Conservation (phyloP, 208 protist species). For the Wallacemonas sp. region DNA sequence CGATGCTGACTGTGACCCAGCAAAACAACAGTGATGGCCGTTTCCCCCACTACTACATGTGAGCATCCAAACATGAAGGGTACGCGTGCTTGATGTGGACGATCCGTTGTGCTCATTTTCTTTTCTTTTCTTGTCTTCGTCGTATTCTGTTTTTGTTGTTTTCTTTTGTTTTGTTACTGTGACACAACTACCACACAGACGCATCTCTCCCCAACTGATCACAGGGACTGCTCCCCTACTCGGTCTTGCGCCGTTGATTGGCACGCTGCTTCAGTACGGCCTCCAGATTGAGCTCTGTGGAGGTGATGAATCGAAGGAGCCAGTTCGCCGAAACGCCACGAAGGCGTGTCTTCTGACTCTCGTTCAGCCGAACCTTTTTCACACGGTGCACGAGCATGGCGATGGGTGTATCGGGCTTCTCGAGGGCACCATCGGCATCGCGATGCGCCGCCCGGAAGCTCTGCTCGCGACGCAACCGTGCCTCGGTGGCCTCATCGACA, state of each 20-base stretch:
- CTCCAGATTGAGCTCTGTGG: conserved; percentile 47
- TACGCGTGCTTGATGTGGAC: no score
- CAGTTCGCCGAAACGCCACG: conserved; percentile 51
- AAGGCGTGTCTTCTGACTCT: conserved; percentile 41
- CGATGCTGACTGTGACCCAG: background rate
- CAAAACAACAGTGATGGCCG: no score
- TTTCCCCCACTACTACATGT: no score
- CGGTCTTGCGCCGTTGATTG: conserved; percentile 4
- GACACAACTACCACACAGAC: no score
- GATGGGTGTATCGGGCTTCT: conserved; percentile 34
- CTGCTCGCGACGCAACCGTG: conserved; percentile 54
- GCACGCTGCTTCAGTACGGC: conserved; percentile 15
- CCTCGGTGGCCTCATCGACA: conserved; percentile 51
- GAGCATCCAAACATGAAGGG: no score
- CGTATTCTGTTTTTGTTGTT: no score
- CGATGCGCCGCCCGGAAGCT: conserved; percentile 26
- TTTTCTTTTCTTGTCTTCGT: no score
- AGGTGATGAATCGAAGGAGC: conserved; percentile 57
- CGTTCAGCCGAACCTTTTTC: conserved; percentile 39
- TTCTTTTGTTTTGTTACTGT: no score
- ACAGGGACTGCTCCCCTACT: no score
- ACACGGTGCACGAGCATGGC: conserved; percentile 40
- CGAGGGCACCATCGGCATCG: conserved; percentile 18
- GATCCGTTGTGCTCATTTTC: no score
- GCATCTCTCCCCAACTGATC: no score